These are phyloP conservation scores for Ophiostoma sp. DNA, from an alignment of 2,329 filamentous ascomycete genomes.

Conservation along the genomic window DNA sequence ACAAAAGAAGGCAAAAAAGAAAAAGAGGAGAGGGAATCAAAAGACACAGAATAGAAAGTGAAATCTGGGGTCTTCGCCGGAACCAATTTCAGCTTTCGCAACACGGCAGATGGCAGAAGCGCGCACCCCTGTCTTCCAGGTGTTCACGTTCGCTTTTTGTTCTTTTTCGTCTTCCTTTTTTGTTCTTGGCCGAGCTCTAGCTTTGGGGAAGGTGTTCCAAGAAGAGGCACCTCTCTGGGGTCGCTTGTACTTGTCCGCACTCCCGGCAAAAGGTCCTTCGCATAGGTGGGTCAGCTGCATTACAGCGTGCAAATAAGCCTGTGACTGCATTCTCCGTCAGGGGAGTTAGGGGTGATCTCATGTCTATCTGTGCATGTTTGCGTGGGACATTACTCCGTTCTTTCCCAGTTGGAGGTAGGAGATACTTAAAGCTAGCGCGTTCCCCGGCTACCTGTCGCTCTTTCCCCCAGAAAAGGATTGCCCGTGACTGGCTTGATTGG, in stretches of 20 bases:
- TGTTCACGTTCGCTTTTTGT: not conserved
- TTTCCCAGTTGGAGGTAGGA: not conserved
- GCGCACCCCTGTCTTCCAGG: constrained; percentile 3
- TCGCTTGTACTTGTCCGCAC: constrained; percentile 22
- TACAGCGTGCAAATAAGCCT: not conserved
- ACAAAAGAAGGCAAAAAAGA: not conserved
- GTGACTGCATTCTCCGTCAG: not conserved
- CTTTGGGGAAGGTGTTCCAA: not conserved
- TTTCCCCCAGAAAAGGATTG: not conserved
- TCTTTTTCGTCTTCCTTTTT: constrained; percentile 12
- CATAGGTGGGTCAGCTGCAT: not conserved
- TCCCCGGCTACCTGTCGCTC: not conserved
- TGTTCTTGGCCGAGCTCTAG: not conserved
- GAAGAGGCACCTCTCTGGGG: constrained; percentile 4
- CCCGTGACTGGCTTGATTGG: not conserved
- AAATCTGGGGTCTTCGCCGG: not conserved
- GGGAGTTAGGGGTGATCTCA: not conserved
- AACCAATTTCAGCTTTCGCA: constrained; percentile 18
- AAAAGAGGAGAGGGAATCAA: not conserved
- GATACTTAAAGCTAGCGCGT: not conserved
- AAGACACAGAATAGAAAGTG: not conserved
- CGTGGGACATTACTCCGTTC: not conserved
- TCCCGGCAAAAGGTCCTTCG: constrained; percentile 6
- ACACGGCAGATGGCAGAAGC: not conserved
- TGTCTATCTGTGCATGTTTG: not conserved